Conservation (phyloP, 2,329 filamentous ascomycete species). For the Monilinia fructigena region DNA sequence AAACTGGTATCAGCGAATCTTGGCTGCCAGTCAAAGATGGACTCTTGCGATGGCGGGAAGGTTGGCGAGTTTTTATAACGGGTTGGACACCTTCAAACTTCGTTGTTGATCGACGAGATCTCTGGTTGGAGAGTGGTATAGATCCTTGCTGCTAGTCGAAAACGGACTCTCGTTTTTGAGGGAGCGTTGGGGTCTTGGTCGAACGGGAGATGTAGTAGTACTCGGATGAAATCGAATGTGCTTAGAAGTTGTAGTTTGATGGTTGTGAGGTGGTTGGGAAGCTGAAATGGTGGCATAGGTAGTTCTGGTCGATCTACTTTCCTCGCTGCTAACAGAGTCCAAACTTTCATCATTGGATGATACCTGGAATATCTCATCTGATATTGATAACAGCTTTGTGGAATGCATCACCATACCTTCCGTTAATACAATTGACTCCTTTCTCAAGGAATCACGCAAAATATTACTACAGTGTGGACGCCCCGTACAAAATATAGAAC, state of each 20-base stretch:
- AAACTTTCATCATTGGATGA: not conserved
- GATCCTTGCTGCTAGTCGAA: not conserved
- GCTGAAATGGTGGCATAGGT: not conserved
- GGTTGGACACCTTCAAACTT: not conserved
- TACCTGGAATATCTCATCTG: not conserved
- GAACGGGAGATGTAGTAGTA: not conserved
- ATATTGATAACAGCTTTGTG: not conserved
- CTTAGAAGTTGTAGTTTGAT: too few relatives aligned
- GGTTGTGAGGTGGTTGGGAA: not conserved
- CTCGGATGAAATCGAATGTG: not conserved
- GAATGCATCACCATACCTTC: not conserved
- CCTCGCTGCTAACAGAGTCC: not conserved
- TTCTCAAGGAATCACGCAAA: not conserved
- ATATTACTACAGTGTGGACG: not conserved
- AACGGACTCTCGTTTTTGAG: not conserved
- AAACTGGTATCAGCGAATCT: conserved; percentile 9
- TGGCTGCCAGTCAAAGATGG: conserved; percentile 8
- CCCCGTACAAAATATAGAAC: not conserved
- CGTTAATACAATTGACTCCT: not conserved
- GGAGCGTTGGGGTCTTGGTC: not conserved
- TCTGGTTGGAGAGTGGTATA: not conserved
- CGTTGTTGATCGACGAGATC: conserved; percentile 3
- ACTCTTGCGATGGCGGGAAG: not conserved
- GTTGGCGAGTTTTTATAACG: not conserved
- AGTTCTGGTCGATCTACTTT: not conserved